Conservation (phyloP, 2,329 filamentous ascomycete genomes). For the Ophiosphaerella narmari region DNA sequence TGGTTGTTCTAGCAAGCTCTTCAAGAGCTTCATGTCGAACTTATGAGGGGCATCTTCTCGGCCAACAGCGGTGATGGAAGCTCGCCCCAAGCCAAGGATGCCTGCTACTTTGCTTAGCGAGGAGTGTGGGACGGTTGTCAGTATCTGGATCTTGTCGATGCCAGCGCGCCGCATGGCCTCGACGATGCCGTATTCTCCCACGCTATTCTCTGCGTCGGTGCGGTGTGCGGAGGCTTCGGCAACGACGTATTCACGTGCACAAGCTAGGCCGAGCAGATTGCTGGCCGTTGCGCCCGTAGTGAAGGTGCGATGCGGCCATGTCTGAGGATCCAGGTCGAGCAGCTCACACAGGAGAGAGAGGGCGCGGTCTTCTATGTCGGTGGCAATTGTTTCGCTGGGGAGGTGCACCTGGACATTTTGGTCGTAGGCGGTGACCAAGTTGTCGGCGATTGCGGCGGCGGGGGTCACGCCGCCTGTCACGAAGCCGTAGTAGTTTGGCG, state of each 20-base stretch:
- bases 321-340: slow-evolving; percentile 60
- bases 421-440: slow-evolving; percentile 78
- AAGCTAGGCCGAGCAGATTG: slow-evolving; percentile 68
- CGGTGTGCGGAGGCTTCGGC: slow-evolving; percentile 49
- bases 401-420: slow-evolving; percentile 87
- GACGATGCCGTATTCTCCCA: slow-evolving; percentile 73
- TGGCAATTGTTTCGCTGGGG: slow-evolving; percentile 73
- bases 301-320: slow-evolving; percentile 77
- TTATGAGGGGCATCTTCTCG: slow-evolving; percentile 64
- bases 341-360: slow-evolving; percentile 71
- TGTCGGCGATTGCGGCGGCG: slow-evolving; percentile 79
- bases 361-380: slow-evolving; percentile 75
- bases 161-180: slow-evolving; percentile 67
- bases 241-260: slow-evolving; percentile 72
- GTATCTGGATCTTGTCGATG: slow-evolving; percentile 70
- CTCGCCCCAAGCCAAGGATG: slow-evolving; percentile 76
- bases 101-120: slow-evolving; percentile 83
- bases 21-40: slow-evolving; percentile 70
- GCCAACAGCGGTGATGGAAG: slow-evolving; percentile 66
- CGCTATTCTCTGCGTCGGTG: slow-evolving; percentile 41
- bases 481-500: slow-evolving; percentile 73
- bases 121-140: slow-evolving; percentile 83
- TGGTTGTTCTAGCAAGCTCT: slow-evolving; percentile 59
- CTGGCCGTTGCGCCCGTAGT: slow-evolving; percentile 73
- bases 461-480: slow-evolving; percentile 82